Conservation (phyloP, 2,329 filamentous ascomycete genomes). For the Tolypocladium album region DNA sequence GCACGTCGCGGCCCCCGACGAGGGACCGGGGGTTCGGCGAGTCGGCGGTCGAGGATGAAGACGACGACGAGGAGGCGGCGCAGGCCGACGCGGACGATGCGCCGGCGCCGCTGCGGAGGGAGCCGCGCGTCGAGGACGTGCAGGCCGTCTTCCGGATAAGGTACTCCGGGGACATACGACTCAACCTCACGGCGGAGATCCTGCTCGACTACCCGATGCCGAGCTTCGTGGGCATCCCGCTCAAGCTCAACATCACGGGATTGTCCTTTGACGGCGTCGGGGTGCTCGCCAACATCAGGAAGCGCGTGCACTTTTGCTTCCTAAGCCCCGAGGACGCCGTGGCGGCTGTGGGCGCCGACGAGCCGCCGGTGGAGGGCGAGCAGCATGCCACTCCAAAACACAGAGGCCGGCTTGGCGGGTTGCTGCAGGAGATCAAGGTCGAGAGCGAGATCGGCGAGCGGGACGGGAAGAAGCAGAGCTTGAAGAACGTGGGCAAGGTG, state of each 20-base stretch:
- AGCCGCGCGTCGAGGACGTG: constrained; percentile 74
- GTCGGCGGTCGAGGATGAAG: constrained; percentile 27
- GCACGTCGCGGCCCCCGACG: constrained; percentile 46
- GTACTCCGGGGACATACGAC: constrained; percentile 77
- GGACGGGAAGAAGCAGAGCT: constrained; percentile 81
- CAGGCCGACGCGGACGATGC: constrained; percentile 7
- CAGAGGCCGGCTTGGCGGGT: constrained; percentile 47
- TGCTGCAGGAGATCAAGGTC: constrained; percentile 87
- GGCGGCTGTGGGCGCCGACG: constrained; percentile 50
- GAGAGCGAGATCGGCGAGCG: constrained; percentile 96
- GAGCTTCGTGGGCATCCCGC: constrained; percentile 89
- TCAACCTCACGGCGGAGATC: constrained; percentile 90
- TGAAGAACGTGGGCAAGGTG: constrained; percentile 98
- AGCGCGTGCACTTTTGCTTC: constrained; percentile 87
- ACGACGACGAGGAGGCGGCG: constrained; percentile 14
- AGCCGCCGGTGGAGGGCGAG: constrained; percentile 15
- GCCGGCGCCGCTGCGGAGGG: constrained; percentile 28
- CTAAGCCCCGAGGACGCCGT: constrained; percentile 84
- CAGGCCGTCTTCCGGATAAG: constrained; percentile 87
- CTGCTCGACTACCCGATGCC: constrained; percentile 97
- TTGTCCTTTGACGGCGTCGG: constrained; percentile 92
- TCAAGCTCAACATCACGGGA: constrained; percentile 91
- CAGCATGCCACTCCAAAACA: constrained; percentile 14
- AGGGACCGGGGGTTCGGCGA: constrained; percentile 32
- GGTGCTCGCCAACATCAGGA: constrained; percentile 82